phyloP scores from a whole-genome alignment of 2,329 filamentous ascomycete species.

The Ophiostoma piceae region DNA sequence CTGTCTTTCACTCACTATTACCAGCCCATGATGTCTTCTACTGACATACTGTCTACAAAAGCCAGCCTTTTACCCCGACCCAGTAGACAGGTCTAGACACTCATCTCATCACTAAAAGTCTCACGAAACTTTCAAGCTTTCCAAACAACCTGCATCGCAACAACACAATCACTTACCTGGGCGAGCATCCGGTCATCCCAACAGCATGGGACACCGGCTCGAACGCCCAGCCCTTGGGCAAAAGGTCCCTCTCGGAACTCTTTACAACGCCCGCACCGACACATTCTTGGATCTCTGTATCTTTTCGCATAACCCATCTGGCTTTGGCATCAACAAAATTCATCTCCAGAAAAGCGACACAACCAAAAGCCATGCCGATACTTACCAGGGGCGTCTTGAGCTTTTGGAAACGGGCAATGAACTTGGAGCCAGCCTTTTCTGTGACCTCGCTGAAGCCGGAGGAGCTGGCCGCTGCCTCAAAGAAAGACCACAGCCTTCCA shows the following conservation, averaged over 20 bases:
- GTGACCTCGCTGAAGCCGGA: background rate
- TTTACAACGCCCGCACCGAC: constrained; percentile 24
- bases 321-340: background rate
- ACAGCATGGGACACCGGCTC: constrained; percentile 9
- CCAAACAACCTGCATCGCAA: too few species aligned
- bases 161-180: too few species aligned
- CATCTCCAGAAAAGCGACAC: background rate
- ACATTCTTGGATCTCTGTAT: constrained; percentile 18
- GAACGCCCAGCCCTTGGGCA: constrained; percentile 22
- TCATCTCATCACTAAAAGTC: too few species aligned
- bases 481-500: background rate
- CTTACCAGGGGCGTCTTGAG: background rate
- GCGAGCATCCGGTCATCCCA: too few species aligned
- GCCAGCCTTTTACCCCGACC: too few species aligned
- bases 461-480: background rate
- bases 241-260: constrained; percentile 17
- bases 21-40: too few species aligned
- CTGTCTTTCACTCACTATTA: too few species aligned
- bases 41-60: too few species aligned
- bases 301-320: constrained; percentile 22
- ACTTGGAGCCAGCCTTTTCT: background rate
- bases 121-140: too few species aligned
- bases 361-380: background rate
- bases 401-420: background rate
- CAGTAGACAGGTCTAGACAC: too few species aligned